A percentile compares a stretch with the other conserved stretches of the same genome.
Conservation (phyloP, 768 basidiomycete genomes). For the Russula brevipes region DNA sequence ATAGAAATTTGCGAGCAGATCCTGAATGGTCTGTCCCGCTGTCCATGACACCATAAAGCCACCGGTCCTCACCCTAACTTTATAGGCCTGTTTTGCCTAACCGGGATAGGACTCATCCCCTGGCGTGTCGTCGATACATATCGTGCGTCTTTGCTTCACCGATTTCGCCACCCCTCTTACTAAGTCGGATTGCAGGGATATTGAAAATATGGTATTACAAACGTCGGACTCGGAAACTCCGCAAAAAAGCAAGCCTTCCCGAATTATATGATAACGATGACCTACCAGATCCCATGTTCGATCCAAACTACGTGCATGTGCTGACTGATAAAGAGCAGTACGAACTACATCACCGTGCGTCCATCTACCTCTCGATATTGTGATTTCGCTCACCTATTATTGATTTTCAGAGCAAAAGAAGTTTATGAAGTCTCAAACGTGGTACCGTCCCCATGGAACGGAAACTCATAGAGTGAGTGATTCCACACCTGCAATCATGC, state of each 20-base stretch:
- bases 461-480: slow-evolving; percentile 62
- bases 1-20: slow-evolving; percentile 74
- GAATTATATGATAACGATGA: slow-evolving; percentile 71
- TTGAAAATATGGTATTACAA: slow-evolving; percentile 72
- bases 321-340: slow-evolving; percentile 59
- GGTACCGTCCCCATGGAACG: slow-evolving; percentile 84
- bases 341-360: slow-evolving; percentile 60
- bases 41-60: neutral
- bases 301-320: slow-evolving; percentile 67
- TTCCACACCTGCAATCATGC: slow-evolving; percentile 10
- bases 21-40: slow-evolving; percentile 51
- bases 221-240: slow-evolving; percentile 49
- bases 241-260: slow-evolving; percentile 60
- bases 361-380: neutral
- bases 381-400: slow-evolving; percentile 10
- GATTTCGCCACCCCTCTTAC: neutral
- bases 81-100: slow-evolving; percentile 69
- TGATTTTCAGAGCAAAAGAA: slow-evolving; percentile 54
- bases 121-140: slow-evolving; percentile 72
- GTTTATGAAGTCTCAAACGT: slow-evolving; percentile 69
- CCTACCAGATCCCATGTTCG: slow-evolving; percentile 70
- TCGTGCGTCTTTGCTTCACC: slow-evolving; percentile 38
- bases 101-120: slow-evolving; percentile 76
- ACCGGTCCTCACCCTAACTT: neutral
- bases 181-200: slow-evolving; percentile 45